Base-by-base conservation (phyloP, 345 rosid species). In the Euphorbia pulcherrima region DNA sequence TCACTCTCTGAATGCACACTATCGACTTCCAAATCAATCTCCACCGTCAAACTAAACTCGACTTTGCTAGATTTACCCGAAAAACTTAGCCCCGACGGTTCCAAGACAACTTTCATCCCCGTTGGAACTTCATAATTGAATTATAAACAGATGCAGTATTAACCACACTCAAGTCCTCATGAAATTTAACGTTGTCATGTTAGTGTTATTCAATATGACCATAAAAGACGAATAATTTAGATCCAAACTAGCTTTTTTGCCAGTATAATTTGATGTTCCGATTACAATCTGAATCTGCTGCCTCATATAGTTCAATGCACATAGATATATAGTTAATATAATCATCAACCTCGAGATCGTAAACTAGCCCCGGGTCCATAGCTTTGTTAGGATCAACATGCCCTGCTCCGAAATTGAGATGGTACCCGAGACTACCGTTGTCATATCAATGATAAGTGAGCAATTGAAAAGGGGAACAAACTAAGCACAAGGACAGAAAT, bases 211-310 rank as follows among this genome's bases (percentile, higher is more conserved):
- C 58, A 84, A 65, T 64, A 83, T 68, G 52, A 84, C 73, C 20
- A 74, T 67, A 69, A 86, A 82, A 0, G 88, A 84, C 3, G 85
- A 88, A 68, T 82, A 86, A 46, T 84, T 84, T 24, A 82, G 77
- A 64, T 84, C 83, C 18, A 79, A 71, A 35, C 62, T 80, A 1
- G 78, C 74, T 7, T 69, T 11, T 4, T 48, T 33, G 17, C 86
- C 72, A 0, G 73, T 60, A 59, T 64, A 81, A 52, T 83, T 50
- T 0, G 78, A 68, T 18, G 69, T 63, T 39, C 84, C 65, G 0
- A 73, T 75, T 46, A 83, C 71, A 26, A 73, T 50, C 54, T 44
- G 65, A 7, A 84, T 78, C 73, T 83, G 79, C 9, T 47, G 67
- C 50, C 60, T 60, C 4, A 77, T 68, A 33, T 78, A 80, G 73